These are phyloP conservation scores for Seiridium cupressi DNA, from an alignment of 2,329 filamentous ascomycete genomes.

Conservation along the genomic window DNA sequence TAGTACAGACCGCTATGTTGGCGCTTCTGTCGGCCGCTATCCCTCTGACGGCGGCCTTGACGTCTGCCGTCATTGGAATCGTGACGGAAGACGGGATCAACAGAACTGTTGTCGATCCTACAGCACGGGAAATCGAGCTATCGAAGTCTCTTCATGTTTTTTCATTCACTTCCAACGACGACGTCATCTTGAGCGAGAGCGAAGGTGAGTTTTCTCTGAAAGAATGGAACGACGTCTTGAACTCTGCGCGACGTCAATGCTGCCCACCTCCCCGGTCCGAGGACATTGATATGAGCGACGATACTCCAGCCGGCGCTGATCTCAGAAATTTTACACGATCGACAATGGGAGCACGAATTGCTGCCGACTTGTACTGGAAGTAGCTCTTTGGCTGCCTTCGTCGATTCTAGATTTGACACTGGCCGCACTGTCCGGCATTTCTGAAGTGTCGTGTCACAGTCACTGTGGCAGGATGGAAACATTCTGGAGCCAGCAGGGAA, in stretches of 20 bases:
- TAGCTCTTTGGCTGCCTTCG: conserved; percentile 23
- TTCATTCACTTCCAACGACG: conserved; percentile 71
- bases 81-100: conserved; percentile 36
- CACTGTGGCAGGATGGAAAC: background rate
- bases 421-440: background rate
- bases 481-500: conserved; percentile 1
- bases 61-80: conserved; percentile 64
- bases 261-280: conserved; percentile 38
- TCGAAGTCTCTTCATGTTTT: conserved; percentile 79
- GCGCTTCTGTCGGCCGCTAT: conserved; percentile 80
- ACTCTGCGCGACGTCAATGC: conserved; percentile 65
- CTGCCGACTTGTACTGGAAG: conserved; percentile 53
- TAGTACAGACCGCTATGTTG: conserved; percentile 77
- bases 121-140: conserved; percentile 56
- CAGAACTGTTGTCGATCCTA: conserved; percentile 58
- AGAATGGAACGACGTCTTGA: conserved; percentile 72
- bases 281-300: conserved; percentile 44
- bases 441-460: background rate
- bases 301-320: conserved; percentile 42
- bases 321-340: conserved; percentile 62
- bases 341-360: conserved; percentile 47
- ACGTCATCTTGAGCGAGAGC: conserved; percentile 77
- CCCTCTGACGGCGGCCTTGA: conserved; percentile 72
- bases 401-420: background rate
- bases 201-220: conserved; percentile 74